Base-by-base conservation (phyloP, 148 eudicot genomes). In the Rheum nobile region DNA sequence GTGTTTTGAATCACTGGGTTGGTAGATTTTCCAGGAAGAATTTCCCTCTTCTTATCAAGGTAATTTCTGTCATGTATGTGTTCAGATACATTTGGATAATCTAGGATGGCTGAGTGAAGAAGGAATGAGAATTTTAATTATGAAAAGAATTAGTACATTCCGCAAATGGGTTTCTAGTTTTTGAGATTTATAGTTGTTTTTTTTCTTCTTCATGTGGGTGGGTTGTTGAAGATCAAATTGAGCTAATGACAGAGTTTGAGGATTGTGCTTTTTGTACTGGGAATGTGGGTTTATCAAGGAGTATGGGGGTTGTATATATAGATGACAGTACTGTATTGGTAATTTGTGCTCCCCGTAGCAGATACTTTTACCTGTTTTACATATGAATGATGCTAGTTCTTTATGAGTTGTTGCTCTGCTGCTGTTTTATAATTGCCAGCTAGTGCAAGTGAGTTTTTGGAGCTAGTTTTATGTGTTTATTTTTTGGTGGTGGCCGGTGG, bases 1-100 rank as follows among this genome's bases (percentile, higher is more conserved):
- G 88, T 14, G 76, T 94, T 74, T 81, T 94, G 70, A 94, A 94
- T 79, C 82, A 82, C 22, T 94, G 98, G 98, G 88, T 88, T 71
- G 97, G 98, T 4, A 78, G 97, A 61, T 94, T 94, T 74, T 80
- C 95, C 70, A 80, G 88, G 48, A 93, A 91, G 86, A 94, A 94
- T 68, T 91, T 82, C 34, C 88, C 96, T n/a, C 26, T 89, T 81
- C 90, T 91, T 44, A 88, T 92, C 7, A 86, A 82, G 93, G 96
- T 87, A 52, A 67, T 35, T 29, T 75, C 5, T 74, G 1, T 41
- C 4, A 21, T 79, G 39, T 75, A 5, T 22, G 13, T 38, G 46
- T 34, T n/a, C n/a, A n/a, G n/a, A n/a, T n/a, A n/a, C n/a, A 52
- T 9, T 21, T 22, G 22, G 22, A 39, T 0, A 69, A 31, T 1